phyloP scores from a whole-genome alignment of 2,329 filamentous ascomycete genomes.

The Cercospora citrullina region DNA sequence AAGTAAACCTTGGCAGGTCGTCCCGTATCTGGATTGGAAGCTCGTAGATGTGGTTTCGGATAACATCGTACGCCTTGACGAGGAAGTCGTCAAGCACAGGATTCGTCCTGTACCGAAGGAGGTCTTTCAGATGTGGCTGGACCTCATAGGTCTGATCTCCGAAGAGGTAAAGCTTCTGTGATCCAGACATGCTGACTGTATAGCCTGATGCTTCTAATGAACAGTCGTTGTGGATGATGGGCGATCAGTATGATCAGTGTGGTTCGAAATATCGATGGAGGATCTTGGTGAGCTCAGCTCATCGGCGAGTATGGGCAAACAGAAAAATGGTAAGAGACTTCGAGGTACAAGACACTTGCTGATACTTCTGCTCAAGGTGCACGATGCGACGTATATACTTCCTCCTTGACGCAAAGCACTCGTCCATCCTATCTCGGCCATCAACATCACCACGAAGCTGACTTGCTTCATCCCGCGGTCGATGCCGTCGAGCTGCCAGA shows the following conservation, averaged over 20 bases:
- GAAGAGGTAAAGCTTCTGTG: conserved; percentile 19
- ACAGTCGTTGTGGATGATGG: background rate
- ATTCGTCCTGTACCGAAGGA: conserved; percentile 12
- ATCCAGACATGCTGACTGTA: background rate
- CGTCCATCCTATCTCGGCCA: background rate
- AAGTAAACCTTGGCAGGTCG: conserved; percentile 8
- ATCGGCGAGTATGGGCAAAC: background rate
- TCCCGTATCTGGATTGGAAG: background rate
- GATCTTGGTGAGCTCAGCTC: background rate
- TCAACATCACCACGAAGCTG: background rate
- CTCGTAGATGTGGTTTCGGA: conserved; percentile 2
- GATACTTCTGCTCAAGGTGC: background rate
- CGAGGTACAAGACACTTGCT: background rate
- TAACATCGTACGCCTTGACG: conserved; percentile 2
- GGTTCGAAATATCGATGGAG: background rate
- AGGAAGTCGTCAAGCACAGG: conserved; percentile 15
- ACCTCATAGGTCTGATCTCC: conserved; percentile 28
- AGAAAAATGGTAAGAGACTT: background rate
- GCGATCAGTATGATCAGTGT: background rate
- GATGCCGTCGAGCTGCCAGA: background rate
- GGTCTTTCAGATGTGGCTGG: conserved; percentile 16
- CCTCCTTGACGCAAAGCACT: background rate
- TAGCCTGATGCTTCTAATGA: background rate
- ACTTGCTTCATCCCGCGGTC: background rate
- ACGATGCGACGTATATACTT: background rate